These are phyloP conservation scores for Pichia occidentalis DNA, from an alignment of 805 yeast species.

Conservation along the genomic window DNA sequence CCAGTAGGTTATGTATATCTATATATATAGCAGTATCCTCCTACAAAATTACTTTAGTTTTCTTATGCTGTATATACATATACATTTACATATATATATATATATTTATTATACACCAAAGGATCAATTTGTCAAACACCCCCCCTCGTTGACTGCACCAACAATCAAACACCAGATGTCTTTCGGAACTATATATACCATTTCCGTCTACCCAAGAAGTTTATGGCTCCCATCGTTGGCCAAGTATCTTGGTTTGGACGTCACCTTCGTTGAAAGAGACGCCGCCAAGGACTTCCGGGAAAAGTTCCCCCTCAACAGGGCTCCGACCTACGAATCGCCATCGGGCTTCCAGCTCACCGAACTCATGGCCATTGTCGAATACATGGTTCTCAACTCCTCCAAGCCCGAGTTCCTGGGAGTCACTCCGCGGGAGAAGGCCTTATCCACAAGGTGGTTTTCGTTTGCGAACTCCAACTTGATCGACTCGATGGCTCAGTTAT, in stretches of 20 bases:
- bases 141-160: too few species aligned
- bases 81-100: too few species aligned
- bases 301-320: constrained; percentile 54
- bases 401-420: constrained; percentile 45
- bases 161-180: too few species aligned
- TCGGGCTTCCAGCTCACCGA: constrained; percentile 62
- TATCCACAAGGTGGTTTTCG: constrained; percentile 69
- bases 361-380: constrained; percentile 52
- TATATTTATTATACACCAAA: too few species aligned
- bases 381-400: constrained; percentile 33
- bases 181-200: constrained; percentile 13
- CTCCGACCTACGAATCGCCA: constrained; percentile 59
- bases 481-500: too few species aligned
- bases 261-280: constrained; percentile 37
- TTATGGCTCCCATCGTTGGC: constrained; percentile 40
- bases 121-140: too few species aligned
- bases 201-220: constrained; percentile 28
- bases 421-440: constrained; percentile 52
- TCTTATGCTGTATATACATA: too few species aligned
- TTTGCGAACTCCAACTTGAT: too few species aligned
- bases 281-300: constrained; percentile 35
- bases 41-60: too few species aligned
- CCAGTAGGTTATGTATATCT: too few species aligned
- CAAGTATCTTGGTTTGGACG: constrained; percentile 49
- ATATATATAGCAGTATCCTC: too few species aligned